Evolutionary conservation across 2,329 filamentous ascomycete species (phyloP), one percentile per base, ranked within the genome.

Genomic region (Stemphylium vesicarium): DNA sequence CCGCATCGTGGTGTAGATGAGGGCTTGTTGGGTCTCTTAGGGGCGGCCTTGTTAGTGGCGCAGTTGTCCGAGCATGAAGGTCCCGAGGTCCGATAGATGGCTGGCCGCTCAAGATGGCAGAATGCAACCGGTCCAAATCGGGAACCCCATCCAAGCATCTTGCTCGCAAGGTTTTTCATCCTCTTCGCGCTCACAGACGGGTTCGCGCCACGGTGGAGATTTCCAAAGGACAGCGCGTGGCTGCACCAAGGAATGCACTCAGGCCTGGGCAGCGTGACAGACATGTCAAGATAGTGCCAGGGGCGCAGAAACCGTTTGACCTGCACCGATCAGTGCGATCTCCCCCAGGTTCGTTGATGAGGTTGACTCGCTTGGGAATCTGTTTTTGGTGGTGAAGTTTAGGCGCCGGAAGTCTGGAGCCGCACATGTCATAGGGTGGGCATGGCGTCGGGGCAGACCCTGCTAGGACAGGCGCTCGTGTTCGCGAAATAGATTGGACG

Each of bases 151-250:
- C 8, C 26, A 11, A 29, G 26, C 26, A 10, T 1, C 13, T 6
- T 6, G 13, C 36, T 9, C 47, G 3, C 38, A 50, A 38, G 46
- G 13, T 50, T 36, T 36, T 50, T 50, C 47, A 12, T 50, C 29
- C 26, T 41, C 26, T 4, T 31, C 29, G 13, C 36, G 37, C 37
- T 22, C 18, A 39, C 37, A 39, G 37, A 39, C 37, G 18, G 47
- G 47, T 50, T 51, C 31, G 52, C 47, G 47, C 47, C 31, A 32
- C 13, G 38, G 52, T 55, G 41, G 52, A 55, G 35, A 50, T 55
- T 55, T 45, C 40, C 29, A 16, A 26, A 54, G 29, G 51, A 53
- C 46, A 18, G 24, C 39, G 47, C 47, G 47, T 50, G 47, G 47
- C 39, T 32, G 32, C 32, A 20, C 39, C 22, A 11, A 29, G 26